A percentile compares a stretch with the other conserved stretches of the same genome.
These are phyloP conservation scores for Verticillium dahliae DNA, from an alignment of 2,329 filamentous ascomycete genomes.

Conservation along the genomic window DNA sequence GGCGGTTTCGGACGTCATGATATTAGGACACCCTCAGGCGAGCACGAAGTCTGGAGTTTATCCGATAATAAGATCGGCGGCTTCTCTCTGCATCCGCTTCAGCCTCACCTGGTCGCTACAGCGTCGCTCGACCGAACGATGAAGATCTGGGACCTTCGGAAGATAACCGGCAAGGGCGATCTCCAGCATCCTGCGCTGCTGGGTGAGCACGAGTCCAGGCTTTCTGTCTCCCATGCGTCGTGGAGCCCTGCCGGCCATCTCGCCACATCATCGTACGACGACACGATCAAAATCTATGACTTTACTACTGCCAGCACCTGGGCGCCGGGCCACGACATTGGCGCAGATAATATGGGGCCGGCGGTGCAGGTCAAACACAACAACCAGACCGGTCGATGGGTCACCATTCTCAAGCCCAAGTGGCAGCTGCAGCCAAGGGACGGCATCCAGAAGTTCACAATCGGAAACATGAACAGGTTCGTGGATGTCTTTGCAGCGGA, in stretches of 20 bases:
- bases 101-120: conserved; percentile 79
- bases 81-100: conserved; percentile 74
- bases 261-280: conserved; percentile 90
- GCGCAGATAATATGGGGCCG: conserved; percentile 61
- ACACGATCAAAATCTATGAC: conserved; percentile 89
- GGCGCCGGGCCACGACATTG: conserved; percentile 51
- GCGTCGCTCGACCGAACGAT: conserved; percentile 84
- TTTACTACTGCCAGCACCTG: conserved; percentile 57
- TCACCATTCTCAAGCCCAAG: conserved; percentile 74
- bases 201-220: conserved; percentile 72
- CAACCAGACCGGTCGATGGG: conserved; percentile 93
- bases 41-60: conserved; percentile 64
- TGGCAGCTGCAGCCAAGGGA: conserved; percentile 81
- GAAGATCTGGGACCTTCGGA: conserved; percentile 88
- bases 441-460: conserved; percentile 78
- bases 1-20: conserved; percentile 80
- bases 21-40: conserved; percentile 48
- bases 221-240: conserved; percentile 88
- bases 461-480: conserved; percentile 97
- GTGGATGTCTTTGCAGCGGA: conserved; percentile 81
- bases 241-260: conserved; percentile 82
- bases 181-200: conserved; percentile 60
- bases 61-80: conserved; percentile 94
- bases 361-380: conserved; percentile 71
- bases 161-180: conserved; percentile 60